Conservation (phyloP, 768 basidiomycete genomes). For the Tubosaeta sp. region DNA sequence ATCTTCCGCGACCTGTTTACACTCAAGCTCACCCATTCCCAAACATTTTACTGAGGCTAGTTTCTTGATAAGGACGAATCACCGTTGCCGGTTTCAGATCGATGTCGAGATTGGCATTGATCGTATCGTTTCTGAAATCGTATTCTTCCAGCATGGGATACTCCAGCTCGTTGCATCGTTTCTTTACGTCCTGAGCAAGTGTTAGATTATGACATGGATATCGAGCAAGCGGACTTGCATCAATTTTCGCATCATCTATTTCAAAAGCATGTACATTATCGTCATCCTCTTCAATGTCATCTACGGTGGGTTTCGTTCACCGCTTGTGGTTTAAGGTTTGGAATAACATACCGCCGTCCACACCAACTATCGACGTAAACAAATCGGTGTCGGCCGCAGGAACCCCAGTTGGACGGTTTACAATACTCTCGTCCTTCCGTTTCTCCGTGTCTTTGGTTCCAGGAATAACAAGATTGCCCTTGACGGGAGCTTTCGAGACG, state of each 20-base stretch:
- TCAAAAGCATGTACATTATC: slow-evolving; percentile 97
- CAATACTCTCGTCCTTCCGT: slow-evolving; percentile 57
- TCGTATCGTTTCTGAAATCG: slow-evolving; percentile 95
- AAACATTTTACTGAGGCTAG: slow-evolving; percentile 98
- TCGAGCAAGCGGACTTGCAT: slow-evolving; percentile 46
- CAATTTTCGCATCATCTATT: slow-evolving; percentile 90
- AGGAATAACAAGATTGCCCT: slow-evolving; percentile 81
- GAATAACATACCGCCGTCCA: slow-evolving; percentile 67
- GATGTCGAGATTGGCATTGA: slow-evolving; percentile 96
- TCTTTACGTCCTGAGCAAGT: slow-evolving; percentile 77
- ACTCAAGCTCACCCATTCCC: slow-evolving; percentile 77
- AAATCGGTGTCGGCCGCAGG: slow-evolving; percentile 63
- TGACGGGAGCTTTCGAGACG: slow-evolving; percentile 75
- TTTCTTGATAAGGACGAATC: slow-evolving; percentile 98
- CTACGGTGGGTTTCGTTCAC: slow-evolving; percentile 37
- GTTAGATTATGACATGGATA: slow-evolving; percentile 5
- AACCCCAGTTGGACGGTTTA: slow-evolving; percentile 27
- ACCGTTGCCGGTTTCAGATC: slow-evolving; percentile 97
- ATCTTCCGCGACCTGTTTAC: neutral
- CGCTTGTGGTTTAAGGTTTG: neutral
- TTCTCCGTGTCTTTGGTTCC: slow-evolving; percentile 76
- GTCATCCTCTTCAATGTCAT: slow-evolving; percentile 97
- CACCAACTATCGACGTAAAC: slow-evolving; percentile 94
- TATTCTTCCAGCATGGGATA: slow-evolving; percentile 99
- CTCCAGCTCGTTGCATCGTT: slow-evolving; percentile 93